A percentile compares a stretch with the other conserved stretches of the same genome.
phyloP scores from a whole-genome alignment of 1,284 basidiomycete genomes.

The Apiotrichum montevideense region DNA sequence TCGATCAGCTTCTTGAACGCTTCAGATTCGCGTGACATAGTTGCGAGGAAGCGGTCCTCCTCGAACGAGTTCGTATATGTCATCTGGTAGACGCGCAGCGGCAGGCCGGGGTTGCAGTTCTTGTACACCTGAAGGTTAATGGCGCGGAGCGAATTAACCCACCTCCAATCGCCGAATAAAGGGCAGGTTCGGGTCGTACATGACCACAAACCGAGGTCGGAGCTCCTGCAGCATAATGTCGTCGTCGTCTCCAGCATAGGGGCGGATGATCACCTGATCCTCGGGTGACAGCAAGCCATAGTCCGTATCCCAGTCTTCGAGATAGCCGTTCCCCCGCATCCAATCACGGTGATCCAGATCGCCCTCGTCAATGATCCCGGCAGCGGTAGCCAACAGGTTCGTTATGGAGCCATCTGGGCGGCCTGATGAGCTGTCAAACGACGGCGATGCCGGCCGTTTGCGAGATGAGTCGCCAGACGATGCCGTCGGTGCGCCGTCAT shows the following conservation, averaged over 20 bases:
- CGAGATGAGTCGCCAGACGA: background rate
- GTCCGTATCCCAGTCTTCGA: conserved; percentile 62
- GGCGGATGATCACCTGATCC: conserved; percentile 75
- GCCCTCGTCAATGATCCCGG: conserved; percentile 39
- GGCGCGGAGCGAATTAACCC: conserved; percentile 12
- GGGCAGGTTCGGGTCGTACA: conserved; percentile 91
- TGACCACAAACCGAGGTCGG: conserved; percentile 82
- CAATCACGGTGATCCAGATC: conserved; percentile 26
- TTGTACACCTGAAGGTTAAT: conserved; percentile 64
- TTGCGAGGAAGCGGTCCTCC: conserved; percentile 89
- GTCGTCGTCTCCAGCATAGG: conserved; percentile 88
- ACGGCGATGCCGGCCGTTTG: background rate
- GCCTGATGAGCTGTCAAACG: conserved; percentile 2
- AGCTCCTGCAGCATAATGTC: conserved; percentile 83
- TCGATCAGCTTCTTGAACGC: conserved; percentile 89
- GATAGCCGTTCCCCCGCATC: conserved; percentile 24
- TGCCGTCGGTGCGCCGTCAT: background rate
- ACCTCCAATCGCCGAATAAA: conserved; percentile 92
- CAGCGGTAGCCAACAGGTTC: conserved; percentile 18
- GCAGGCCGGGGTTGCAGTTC: conserved; percentile 69
- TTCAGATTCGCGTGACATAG: conserved; percentile 84
- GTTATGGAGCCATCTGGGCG: conserved; percentile 6
- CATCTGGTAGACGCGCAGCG: conserved; percentile 92
- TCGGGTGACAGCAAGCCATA: conserved; percentile 77
- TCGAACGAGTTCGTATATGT: conserved; percentile 87